A percentile compares a stretch with the other conserved stretches of the same genome.
These are phyloP conservation scores for Botrytis medusae DNA, from an alignment of 2,329 filamentous ascomycete genomes.

Conservation along the genomic window DNA sequence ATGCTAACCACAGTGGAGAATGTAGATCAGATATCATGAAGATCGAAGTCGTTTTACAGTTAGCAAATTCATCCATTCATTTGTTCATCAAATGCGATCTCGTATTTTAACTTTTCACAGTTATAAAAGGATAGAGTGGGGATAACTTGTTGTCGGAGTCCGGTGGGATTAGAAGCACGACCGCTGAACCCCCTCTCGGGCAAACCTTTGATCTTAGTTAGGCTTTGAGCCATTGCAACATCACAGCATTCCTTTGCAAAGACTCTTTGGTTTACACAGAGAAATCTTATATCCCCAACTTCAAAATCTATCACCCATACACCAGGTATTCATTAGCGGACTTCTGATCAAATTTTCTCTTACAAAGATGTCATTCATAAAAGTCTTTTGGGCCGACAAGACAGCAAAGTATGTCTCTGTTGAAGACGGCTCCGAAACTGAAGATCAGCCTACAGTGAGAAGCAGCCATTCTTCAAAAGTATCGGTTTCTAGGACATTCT, in stretches of 20 bases:
- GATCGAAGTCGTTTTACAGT: neutral
- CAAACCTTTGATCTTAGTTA: neutral
- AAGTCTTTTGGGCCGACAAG: neutral
- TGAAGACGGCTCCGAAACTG: neutral
- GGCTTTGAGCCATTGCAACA: neutral
- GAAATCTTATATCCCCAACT: neutral
- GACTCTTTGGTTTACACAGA: neutral
- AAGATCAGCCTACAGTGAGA: neutral
- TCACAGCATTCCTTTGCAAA: neutral
- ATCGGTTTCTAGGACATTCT: neutral
- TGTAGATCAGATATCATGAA: neutral
- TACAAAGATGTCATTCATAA: neutral
- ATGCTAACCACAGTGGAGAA: neutral
- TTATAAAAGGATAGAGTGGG: neutral
- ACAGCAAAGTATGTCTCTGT: neutral
- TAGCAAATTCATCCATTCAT: neutral
- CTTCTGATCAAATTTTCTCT: neutral
- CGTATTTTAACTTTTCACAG: neutral
- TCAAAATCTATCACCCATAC: neutral
- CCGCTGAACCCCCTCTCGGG: neutral
- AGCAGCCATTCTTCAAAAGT: neutral
- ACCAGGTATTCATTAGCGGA: neutral
- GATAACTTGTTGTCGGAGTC: neutral
- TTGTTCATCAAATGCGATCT: neutral
- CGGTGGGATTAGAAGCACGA: neutral